Evolutionary conservation across 176 grass and related monocot genomes (phyloP).

Genomic region (Oryza coarctata): DNA sequence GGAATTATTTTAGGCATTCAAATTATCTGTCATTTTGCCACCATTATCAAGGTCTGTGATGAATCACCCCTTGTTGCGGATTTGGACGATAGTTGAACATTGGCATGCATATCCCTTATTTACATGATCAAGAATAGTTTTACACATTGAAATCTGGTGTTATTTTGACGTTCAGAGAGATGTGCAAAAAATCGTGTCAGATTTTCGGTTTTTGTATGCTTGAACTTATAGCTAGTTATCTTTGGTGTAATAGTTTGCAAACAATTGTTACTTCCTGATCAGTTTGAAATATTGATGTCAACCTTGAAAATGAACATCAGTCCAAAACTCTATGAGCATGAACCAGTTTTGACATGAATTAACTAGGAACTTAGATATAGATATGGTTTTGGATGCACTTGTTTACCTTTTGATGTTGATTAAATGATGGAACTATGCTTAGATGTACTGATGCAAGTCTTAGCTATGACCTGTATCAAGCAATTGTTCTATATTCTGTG

Average conservation of each 20-base stretch:
- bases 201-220: conserved; percentile 1
- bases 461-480: conserved; percentile 21
- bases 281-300: conserved; percentile 8
- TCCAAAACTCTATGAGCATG: neutral
- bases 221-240: conserved; percentile 8
- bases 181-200: neutral
- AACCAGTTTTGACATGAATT: neutral
- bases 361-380: neutral
- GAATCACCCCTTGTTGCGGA: neutral
- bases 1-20: neutral
- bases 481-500: neutral
- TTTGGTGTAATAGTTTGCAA: neutral
- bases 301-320: neutral
- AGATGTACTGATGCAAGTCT: neutral
- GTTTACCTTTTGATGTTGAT: neutral
- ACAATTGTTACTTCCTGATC: neutral
- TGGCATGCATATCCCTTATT: neutral
- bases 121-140: neutral
- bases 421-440: conserved; percentile 1
- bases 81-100: neutral
- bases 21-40: conserved; percentile 12
- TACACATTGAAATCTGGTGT: neutral
- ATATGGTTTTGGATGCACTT: conserved; percentile 3
- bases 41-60: conserved; percentile 70
- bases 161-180: neutral